phyloP scores from a whole-genome alignment of 2,329 filamentous ascomycete species.

The Colletotrichum filicis region DNA sequence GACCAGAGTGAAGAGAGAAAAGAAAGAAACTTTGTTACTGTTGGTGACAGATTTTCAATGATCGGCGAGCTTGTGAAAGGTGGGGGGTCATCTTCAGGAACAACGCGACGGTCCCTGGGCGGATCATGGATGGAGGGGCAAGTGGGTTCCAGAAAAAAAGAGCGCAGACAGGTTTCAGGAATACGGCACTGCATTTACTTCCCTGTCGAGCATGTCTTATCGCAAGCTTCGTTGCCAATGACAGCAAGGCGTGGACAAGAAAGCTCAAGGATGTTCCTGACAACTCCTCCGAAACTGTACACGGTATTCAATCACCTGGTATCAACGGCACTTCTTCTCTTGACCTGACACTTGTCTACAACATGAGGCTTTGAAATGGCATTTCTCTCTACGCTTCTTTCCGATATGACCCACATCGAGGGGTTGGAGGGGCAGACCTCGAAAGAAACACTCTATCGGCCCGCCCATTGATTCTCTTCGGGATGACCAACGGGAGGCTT shows the following conservation, averaged over 20 bases:
- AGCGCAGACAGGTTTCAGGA: conserved; percentile 35
- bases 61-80: conserved; percentile 30
- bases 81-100: conserved; percentile 25
- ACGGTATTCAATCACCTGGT: background rate
- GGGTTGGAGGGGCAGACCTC: conserved; percentile 9
- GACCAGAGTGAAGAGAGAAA: background rate
- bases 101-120: conserved; percentile 15
- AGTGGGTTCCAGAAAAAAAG: conserved; percentile 31
- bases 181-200: background rate
- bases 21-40: background rate
- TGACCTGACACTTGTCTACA: no score
- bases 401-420: background rate
- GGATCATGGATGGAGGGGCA: conserved; percentile 31
- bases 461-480: background rate
- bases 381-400: background rate
- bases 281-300: no score
- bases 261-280: background rate
- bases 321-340: background rate
- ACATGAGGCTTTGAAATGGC: background rate
- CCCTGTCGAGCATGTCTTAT: background rate
- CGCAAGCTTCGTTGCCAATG: background rate
- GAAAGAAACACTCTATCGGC: background rate
- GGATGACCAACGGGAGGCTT: conserved; percentile 2
- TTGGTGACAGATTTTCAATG: conserved; percentile 30
- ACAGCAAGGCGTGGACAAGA: background rate